A percentile compares a stretch with the other conserved stretches of the same genome.
Evolutionary conservation across 768 basidiomycete species (phyloP).

Genomic region (Lentinula raphanica): DNA sequence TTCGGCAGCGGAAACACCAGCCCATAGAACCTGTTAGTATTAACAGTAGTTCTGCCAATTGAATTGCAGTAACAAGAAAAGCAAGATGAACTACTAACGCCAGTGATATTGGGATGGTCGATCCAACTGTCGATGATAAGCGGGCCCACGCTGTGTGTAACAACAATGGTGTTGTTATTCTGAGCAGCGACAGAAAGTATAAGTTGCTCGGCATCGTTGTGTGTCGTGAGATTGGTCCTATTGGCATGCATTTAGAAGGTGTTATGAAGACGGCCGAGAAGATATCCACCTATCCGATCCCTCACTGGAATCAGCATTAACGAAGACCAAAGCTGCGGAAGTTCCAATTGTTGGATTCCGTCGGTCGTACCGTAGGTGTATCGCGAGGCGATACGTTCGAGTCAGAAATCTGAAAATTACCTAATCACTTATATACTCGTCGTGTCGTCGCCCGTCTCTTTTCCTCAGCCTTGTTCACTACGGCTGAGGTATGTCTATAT

Average conservation of each 20-base stretch:
- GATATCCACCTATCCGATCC: conserved; percentile 57
- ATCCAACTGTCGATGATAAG: conserved; percentile 64
- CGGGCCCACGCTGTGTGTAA: conserved; percentile 60
- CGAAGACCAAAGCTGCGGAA: conserved; percentile 74
- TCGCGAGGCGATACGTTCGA: too few species aligned
- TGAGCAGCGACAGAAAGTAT: conserved; percentile 62
- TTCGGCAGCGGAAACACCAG: conserved; percentile 62
- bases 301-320: conserved; percentile 82
- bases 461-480: too few species aligned
- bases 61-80: conserved; percentile 15
- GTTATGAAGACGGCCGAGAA: neutral
- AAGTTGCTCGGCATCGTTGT: conserved; percentile 68
- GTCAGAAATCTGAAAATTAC: too few species aligned
- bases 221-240: conserved; percentile 67
- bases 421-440: too few species aligned
- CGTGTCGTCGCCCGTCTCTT: too few species aligned
- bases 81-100: conserved; percentile 31
- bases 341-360: too few species aligned
- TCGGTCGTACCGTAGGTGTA: too few species aligned
- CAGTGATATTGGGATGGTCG: conserved; percentile 67
- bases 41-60: conserved; percentile 1
- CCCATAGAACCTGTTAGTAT: conserved; percentile 49
- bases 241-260: neutral
- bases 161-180: conserved; percentile 69
- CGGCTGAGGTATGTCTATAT: too few species aligned